Percentiles rank a stretch among this genome's conserved stretches.
These are phyloP conservation scores for Blastomyces gilchristii DNA, from an alignment of 2,329 filamentous ascomycete genomes.

Conservation along the genomic window DNA sequence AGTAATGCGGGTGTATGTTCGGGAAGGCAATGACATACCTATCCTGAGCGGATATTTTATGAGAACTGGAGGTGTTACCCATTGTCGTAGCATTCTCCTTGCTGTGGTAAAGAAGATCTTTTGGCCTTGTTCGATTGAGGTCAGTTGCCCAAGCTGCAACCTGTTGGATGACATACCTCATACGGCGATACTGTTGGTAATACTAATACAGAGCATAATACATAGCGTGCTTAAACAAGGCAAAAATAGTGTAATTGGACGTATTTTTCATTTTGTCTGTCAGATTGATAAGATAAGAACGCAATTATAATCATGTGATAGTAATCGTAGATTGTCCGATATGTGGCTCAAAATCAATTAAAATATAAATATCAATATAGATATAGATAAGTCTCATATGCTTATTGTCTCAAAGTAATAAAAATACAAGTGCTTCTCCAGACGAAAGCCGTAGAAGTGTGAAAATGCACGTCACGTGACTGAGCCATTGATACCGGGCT, in stretches of 20 bases:
- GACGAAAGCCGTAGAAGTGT: too few relatives aligned
- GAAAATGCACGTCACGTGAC: not conserved
- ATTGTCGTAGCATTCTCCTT: conserved; percentile 37
- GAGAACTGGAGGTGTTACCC: conserved; percentile 54
- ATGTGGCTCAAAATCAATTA: not conserved
- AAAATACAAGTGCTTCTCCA: too few relatives aligned
- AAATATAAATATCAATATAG: not conserved
- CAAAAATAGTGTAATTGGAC: not conserved
- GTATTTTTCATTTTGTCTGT: not conserved
- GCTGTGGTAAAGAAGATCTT: not conserved
- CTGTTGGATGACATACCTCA: not conserved
- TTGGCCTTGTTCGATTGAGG: not conserved
- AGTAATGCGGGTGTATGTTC: not conserved
- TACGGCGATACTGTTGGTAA: not conserved
- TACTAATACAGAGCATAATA: not conserved
- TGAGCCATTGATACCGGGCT: not conserved
- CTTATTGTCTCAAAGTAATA: not conserved
- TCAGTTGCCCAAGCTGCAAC: not conserved
- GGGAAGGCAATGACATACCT: conserved; percentile 48
- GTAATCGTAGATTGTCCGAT: not conserved
- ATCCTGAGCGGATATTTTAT: conserved; percentile 69
- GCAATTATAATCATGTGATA: conserved; percentile 3
- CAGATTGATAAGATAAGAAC: conserved; percentile 12
- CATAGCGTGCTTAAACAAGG: not conserved
- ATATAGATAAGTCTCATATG: not conserved